Evolutionary conservation across 495 filamentous ascomycete species (phyloP), one percentile per base, ranked within the genome.

Genomic region (Penicillium turbatum): DNA sequence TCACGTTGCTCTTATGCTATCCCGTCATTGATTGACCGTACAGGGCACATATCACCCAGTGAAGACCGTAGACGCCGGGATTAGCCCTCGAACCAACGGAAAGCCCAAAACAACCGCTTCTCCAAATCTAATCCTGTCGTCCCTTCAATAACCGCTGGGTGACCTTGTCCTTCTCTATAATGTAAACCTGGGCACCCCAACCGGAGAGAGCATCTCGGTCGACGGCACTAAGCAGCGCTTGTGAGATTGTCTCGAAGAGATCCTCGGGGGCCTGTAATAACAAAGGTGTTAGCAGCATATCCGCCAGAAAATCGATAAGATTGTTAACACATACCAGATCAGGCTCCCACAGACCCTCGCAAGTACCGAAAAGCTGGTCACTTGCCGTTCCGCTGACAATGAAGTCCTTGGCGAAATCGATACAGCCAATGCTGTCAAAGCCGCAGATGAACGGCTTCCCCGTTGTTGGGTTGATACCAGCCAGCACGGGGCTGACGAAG

Each of bases 121-220:
- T 36, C 43, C 39, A 41, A 34, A 31, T 70, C 69, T 77, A 86
- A 65, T 87, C 84, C 69, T 87, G 84, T 69, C 84, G 75, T 70
- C 93, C 92, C 83, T 98, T 98, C 67, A 98, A 73, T 80, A 97
- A 81, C 66, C 93, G 81, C 86, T 98, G 96, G 64, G 92, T 96
- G 37, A 97, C 90, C 85, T 97, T 97, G 73, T 95, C 90, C 81
- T 97, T 98, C 81, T 97, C 95, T 72, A 98, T 93, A 60, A 98
- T 91, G 73, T 97, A 97, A 56, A 98, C 93, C 62, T 97, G 89
- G 31, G 93, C 93, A 66, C 93, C 93, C 93, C 93, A 98, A 59
- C 93, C 93, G 10, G 92, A 96, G 41, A 98, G 78, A 41, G 93
- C 93, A 71, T 98, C 93, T 71, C 93, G 79, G 72, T 98, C 93